These are phyloP conservation scores for Tolypocladium tundrense DNA, from an alignment of 2,329 filamentous ascomycete genomes.

Conservation along the genomic window DNA sequence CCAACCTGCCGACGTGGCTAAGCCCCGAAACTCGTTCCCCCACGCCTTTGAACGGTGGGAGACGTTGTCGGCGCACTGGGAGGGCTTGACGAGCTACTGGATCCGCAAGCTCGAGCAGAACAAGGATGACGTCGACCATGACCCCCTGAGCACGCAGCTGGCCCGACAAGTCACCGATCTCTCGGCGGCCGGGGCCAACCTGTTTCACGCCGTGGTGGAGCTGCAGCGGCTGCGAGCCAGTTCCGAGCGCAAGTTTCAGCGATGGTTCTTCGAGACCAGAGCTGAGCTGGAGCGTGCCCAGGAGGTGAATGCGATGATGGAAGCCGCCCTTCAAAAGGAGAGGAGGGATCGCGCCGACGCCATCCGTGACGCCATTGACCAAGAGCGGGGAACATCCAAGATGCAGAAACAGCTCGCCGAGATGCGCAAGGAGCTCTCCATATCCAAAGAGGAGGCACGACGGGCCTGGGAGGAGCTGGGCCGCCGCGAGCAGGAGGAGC, in stretches of 20 bases:
- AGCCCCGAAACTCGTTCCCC: constrained; percentile 66
- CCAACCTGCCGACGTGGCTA: constrained; percentile 13
- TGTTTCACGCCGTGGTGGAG: constrained; percentile 96
- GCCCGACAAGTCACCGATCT: constrained; percentile 91
- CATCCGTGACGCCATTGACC: constrained; percentile 53
- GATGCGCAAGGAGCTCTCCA: constrained; percentile 85
- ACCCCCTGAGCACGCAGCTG: constrained; percentile 78
- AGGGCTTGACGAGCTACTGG: constrained; percentile 95
- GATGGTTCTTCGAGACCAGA: constrained; percentile 96
- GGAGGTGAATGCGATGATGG: constrained; percentile 73
- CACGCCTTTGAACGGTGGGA: constrained; percentile 98
- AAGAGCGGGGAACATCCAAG: constrained; percentile 62
- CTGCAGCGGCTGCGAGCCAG: constrained; percentile 86
- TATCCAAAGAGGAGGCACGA: constrained; percentile 91
- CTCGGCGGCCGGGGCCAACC: constrained; percentile 91
- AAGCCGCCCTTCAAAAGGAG: constrained; percentile 65
- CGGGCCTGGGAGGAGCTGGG: constrained; percentile 97
- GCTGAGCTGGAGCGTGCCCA: constrained; percentile 76
- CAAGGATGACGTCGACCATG: constrained; percentile 69
- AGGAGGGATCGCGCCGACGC: constrained; percentile 59
- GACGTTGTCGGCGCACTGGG: constrained; percentile 93
- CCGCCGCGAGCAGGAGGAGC: constrained; percentile 82
- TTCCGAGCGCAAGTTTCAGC: constrained; percentile 93
- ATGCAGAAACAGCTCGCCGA: constrained; percentile 73
- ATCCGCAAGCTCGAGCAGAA: constrained; percentile 88